Percentiles rank a stretch among this genome's conserved stretches.
These are phyloP conservation scores for Stylosanthes scabra DNA, from an alignment of 331 rosid species.

Conservation along the genomic window DNA sequence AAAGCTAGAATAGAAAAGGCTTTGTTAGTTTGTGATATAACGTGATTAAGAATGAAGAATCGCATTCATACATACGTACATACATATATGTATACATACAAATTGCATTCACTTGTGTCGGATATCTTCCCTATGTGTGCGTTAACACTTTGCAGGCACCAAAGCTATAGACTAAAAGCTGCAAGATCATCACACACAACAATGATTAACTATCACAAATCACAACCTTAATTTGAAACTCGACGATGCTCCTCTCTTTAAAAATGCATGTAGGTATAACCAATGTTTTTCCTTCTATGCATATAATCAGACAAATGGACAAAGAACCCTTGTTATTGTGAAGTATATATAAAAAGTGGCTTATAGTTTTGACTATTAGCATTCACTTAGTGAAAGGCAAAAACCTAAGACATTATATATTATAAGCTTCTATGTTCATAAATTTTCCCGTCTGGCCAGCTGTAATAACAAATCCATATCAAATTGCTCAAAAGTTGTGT, in stretches of 20 bases:
- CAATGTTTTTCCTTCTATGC: neutral
- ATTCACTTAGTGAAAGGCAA: neutral
- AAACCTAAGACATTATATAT: neutral
- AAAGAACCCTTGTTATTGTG: neutral
- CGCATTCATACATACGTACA: neutral
- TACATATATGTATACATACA: neutral
- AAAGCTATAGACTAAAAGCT: slow-evolving; percentile 6
- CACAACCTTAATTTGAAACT: slow-evolving; percentile 17
- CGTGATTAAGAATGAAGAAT: slow-evolving; percentile 21
- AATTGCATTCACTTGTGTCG: neutral
- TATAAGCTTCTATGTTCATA: slow-evolving; percentile 35
- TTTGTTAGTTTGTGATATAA: too few relatives aligned
- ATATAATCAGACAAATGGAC: slow-evolving; percentile 11
- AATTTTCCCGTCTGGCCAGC: slow-evolving; percentile 30
- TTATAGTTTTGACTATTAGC: slow-evolving; percentile 4
- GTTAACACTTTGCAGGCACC: neutral
- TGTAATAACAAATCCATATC: slow-evolving; percentile 12
- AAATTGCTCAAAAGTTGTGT: neutral
- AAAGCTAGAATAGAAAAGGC: too few relatives aligned
- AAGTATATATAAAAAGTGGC: neutral
- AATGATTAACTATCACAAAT: neutral
- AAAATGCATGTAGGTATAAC: neutral
- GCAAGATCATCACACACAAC: neutral
- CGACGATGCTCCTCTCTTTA: neutral
- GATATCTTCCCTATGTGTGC: neutral